Conservation (phyloP, 2,329 filamentous ascomycete genomes). For the Amauroascus verrucosus region DNA sequence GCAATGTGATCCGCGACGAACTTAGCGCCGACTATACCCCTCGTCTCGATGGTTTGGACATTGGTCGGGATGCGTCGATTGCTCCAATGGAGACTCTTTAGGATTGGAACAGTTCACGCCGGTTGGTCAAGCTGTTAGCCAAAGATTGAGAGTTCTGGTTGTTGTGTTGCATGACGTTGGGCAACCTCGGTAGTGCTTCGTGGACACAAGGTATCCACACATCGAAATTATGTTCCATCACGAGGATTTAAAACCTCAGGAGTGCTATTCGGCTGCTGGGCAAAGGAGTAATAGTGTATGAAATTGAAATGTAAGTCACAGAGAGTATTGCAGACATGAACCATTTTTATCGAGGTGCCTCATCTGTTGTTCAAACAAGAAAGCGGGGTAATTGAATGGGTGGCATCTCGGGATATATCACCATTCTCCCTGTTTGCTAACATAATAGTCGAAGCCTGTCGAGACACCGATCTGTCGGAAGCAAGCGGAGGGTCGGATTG, state of each 20-base stretch:
- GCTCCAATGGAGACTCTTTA: background rate
- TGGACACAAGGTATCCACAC: background rate
- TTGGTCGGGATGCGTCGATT: background rate
- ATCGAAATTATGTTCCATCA: background rate
- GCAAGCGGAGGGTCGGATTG: too few relatives aligned
- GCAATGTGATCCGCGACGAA: background rate
- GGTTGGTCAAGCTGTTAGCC: background rate
- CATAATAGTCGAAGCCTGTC: too few relatives aligned
- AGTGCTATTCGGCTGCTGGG: background rate
- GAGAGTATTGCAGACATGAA: too few relatives aligned
- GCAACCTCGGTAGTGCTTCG: background rate
- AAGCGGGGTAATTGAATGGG: too few relatives aligned
- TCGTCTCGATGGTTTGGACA: background rate
- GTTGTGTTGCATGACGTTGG: background rate
- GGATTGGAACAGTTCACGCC: background rate
- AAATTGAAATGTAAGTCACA: too few relatives aligned
- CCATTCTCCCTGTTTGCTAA: too few relatives aligned
- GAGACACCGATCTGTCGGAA: too few relatives aligned
- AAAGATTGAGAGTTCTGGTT: background rate
- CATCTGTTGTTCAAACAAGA: too few relatives aligned
- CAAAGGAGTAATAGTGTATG: too few relatives aligned
- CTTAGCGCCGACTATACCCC: background rate
- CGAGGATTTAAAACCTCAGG: background rate
- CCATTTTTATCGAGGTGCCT: too few relatives aligned
- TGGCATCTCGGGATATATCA: too few relatives aligned